Base-by-base conservation (phyloP, 371 early-diverging fungal species). In the Syncephalastrum sp. region DNA sequence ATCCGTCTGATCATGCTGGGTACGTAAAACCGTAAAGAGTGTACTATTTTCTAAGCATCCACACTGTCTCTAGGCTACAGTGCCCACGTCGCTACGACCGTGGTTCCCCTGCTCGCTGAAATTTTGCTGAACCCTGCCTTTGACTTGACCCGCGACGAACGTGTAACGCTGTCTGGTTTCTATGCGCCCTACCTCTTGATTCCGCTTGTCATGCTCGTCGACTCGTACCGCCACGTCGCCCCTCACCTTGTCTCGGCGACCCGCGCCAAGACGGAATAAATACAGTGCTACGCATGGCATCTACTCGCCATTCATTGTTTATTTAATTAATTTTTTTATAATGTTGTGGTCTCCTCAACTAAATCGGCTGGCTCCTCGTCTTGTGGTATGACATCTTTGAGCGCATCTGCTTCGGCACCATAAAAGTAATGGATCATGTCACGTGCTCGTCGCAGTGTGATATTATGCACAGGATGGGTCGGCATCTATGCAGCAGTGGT, bases 391-490 rank as follows among this genome's bases (percentile, higher is more conserved):
- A 70, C 42, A 23, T 62, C 57, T 15, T 50, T 33, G 1, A 72
- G 44, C 0, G 52, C 33, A 3, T 58, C 57, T 13, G 65, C 23
- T 43, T 72, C 60, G 14, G 54, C 50, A n/a, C 50, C 54, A 50
- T 79, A 77, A 65, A 79, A 82, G 56, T 82, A 64, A 56, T 67
- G 64, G 42, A 79, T 69, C 42, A 82, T 77, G 14, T 41, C 49
- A 50, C 75, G 67, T 16, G 69, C 64, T 8, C 72, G 74, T n/a
- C 55, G 44, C 2, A 79, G 27, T 1, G 70, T 59, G 17, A 86
- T 67, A 54, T 84, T 82, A 50, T 87, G 85, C 0, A 88, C 70
- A 7, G 88, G 88, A 53, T 88, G 88, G 3, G 82, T 75, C 0
- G 86, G 56, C 17, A 75, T 64, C 72, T 81, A 42, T 57, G 47